These are phyloP conservation scores for Chytriomyces confervae DNA, from an alignment of 192 early-diverging fungal genomes.

Conservation along the genomic window DNA sequence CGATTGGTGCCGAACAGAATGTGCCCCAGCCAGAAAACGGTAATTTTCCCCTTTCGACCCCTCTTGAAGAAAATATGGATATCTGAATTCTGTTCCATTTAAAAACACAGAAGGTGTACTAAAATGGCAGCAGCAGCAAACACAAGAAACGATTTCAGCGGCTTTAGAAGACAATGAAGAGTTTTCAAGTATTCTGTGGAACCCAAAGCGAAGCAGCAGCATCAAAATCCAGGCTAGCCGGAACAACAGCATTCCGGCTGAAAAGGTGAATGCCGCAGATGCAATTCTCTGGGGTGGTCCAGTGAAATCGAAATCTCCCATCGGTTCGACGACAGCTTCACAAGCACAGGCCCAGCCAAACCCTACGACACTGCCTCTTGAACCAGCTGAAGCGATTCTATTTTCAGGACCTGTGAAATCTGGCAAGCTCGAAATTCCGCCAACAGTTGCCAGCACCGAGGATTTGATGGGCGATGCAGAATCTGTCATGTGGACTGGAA, in stretches of 20 bases:
- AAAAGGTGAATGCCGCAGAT: background rate
- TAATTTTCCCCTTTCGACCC: no score
- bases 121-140: background rate
- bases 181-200: conserved; percentile 4
- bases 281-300: background rate
- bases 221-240: background rate
- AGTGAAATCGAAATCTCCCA: background rate
- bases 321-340: background rate
- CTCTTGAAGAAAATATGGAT: no score
- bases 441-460: background rate
- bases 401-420: background rate
- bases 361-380: no score
- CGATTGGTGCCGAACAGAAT: no score
- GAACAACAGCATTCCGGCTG: background rate
- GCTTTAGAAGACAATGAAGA: background rate
- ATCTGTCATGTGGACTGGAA: conserved; percentile 20
- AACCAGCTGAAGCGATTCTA: background rate
- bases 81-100: background rate
- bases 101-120: background rate
- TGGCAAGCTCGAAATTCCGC: background rate
- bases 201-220: background rate
- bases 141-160: background rate
- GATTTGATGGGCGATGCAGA: background rate
- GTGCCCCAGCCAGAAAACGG: no score
- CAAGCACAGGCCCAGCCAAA: background rate